Conservation (phyloP, 1,139 yeast species). For the Chernovozyma aurita region DNA sequence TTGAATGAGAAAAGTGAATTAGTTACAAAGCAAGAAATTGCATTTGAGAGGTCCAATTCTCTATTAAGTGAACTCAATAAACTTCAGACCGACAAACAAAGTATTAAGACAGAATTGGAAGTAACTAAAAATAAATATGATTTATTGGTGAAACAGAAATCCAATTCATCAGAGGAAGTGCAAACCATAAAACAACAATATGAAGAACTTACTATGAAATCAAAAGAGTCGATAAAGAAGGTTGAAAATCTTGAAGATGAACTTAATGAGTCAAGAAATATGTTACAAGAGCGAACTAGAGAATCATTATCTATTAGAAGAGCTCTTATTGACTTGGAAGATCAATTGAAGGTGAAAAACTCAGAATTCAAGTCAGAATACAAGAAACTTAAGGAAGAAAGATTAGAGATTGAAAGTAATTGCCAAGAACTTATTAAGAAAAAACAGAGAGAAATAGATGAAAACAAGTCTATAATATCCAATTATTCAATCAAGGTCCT, state of each 20-base stretch:
- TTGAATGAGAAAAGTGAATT: slow-evolving; percentile 36
- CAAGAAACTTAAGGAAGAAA: slow-evolving; percentile 48
- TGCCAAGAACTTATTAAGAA: slow-evolving; percentile 44
- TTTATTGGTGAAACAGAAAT: slow-evolving; percentile 41
- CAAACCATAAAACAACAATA: slow-evolving; percentile 65
- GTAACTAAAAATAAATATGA: slow-evolving; percentile 51
- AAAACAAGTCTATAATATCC: slow-evolving; percentile 28
- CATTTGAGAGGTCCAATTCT: slow-evolving; percentile 32
- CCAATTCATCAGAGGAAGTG: slow-evolving; percentile 49
- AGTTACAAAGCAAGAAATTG: slow-evolving; percentile 36
- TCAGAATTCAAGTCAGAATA: slow-evolving; percentile 27
- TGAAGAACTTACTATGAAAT: slow-evolving; percentile 69
- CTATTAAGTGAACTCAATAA: slow-evolving; percentile 30
- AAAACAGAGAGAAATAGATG: slow-evolving; percentile 50
- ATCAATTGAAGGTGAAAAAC: slow-evolving; percentile 45
- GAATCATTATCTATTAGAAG: slow-evolving; percentile 74
- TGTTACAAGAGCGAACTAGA: slow-evolving; percentile 73
- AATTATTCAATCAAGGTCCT: slow-evolving; percentile 23
- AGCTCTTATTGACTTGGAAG: slow-evolving; percentile 64
- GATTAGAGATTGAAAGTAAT: slow-evolving; percentile 53
- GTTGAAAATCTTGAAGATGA: slow-evolving; percentile 77
- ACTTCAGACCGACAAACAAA: slow-evolving; percentile 49
- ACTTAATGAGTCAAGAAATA: slow-evolving; percentile 63
- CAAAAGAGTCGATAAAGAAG: slow-evolving; percentile 58
- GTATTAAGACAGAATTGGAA: slow-evolving; percentile 44